phyloP scores from a whole-genome alignment of 2,329 filamentous ascomycete species.

The Aspergillus phoenicis region DNA sequence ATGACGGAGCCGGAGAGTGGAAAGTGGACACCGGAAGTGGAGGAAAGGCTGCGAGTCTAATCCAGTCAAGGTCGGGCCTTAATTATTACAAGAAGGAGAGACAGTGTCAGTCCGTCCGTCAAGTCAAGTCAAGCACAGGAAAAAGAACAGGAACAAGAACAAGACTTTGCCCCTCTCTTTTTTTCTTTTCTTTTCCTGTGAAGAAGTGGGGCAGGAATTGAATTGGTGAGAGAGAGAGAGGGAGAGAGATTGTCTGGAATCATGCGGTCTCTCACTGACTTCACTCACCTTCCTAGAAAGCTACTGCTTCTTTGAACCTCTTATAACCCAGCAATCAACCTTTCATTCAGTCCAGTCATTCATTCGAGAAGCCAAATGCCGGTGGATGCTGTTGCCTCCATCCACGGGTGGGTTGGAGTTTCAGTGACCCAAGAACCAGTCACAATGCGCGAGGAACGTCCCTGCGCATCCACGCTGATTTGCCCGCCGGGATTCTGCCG shows the following conservation, averaged over 20 bases:
- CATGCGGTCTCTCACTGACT: neutral
- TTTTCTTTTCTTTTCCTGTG: too few relatives aligned
- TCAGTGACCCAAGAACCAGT: constrained; percentile 12
- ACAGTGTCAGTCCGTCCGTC: neutral
- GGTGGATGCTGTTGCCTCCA: neutral
- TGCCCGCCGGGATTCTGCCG: neutral
- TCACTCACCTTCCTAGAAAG: neutral
- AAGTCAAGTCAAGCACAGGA: too few relatives aligned
- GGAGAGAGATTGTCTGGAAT: neutral
- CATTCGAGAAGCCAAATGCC: constrained; percentile 8
- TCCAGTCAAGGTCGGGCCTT: constrained; percentile 7
- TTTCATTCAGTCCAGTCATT: constrained; percentile 3
- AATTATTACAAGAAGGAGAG: constrained; percentile 3
- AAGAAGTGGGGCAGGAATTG: too few relatives aligned
- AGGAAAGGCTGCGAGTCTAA: constrained; percentile 10
- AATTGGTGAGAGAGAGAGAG: too few relatives aligned
- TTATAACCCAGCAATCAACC: too few relatives aligned
- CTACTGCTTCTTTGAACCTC: too few relatives aligned
- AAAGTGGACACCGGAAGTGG: constrained; percentile 7
- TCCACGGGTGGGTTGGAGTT: neutral
- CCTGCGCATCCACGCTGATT: constrained; percentile 3
- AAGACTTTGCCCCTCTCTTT: neutral
- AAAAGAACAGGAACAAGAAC: too few relatives aligned
- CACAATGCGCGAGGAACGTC: constrained; percentile 10
- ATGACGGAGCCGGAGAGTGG: constrained; percentile 8